Conservation (phyloP, 192 early-diverging fungal genomes). For the Backusella sp. region DNA sequence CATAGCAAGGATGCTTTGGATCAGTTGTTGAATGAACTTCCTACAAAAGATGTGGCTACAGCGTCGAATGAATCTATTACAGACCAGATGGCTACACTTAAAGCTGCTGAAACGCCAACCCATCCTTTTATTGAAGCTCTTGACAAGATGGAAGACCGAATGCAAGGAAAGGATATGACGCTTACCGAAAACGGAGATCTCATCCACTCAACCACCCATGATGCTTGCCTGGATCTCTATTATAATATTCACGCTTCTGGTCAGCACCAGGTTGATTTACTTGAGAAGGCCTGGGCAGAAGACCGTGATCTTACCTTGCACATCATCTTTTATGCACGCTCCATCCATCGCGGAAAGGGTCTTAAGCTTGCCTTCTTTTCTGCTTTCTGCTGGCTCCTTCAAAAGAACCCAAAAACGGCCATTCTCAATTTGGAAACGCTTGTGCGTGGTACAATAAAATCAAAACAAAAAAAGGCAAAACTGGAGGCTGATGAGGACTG, state of each 20-base stretch:
- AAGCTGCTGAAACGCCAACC: background rate
- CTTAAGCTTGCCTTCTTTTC: conserved; percentile 28
- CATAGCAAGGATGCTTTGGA: background rate
- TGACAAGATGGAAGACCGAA: background rate
- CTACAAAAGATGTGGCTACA: background rate
- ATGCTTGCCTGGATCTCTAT: conserved; percentile 40
- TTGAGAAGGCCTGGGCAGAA: conserved; percentile 20
- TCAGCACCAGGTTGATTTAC: background rate
- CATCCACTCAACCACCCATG: conserved; percentile 19
- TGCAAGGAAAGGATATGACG: conserved; percentile 16
- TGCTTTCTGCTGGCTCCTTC: conserved; percentile 33
- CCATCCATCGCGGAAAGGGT: conserved; percentile 36
- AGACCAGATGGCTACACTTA: background rate
- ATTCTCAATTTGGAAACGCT: conserved; percentile 32
- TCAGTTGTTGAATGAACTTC: background rate
- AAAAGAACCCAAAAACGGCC: conserved; percentile 38
- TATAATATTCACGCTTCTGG: conserved; percentile 9
- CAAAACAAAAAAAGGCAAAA: background rate
- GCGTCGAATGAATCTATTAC: background rate
- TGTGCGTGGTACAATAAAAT: conserved; percentile 15
- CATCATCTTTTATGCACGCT: conserved; percentile 38
- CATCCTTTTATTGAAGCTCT: conserved; percentile 13
- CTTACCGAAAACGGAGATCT: conserved; percentile 32
- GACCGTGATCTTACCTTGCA: conserved; percentile 33
- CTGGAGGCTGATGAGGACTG: conserved; percentile 3